Evolutionary conservation across 2,329 filamentous ascomycete genomes (phyloP).

Genomic region (Fusarium udum): DNA sequence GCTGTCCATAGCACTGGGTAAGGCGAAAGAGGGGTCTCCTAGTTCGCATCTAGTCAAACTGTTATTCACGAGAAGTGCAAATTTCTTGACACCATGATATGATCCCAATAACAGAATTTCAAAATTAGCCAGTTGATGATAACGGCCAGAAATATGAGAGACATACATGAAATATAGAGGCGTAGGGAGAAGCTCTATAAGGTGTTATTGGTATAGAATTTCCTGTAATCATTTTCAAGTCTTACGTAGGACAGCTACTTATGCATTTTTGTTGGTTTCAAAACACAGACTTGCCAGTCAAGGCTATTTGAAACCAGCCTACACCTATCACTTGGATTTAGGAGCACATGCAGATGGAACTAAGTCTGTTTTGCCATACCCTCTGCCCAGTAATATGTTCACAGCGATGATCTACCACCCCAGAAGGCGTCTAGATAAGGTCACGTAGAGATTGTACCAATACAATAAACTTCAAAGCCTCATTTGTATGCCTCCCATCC

Average conservation of each 20-base stretch:
- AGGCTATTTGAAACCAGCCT: not conserved
- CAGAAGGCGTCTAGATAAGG: not conserved
- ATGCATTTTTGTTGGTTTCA: not conserved
- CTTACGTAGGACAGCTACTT: not conserved
- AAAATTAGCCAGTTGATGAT: not conserved
- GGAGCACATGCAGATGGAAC: not conserved
- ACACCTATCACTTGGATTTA: not conserved
- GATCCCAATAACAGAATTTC: not conserved
- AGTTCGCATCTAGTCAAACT: not conserved
- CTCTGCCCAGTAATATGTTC: not conserved
- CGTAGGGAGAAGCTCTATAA: not conserved
- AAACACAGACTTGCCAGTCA: not conserved
- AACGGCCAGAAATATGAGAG: not conserved
- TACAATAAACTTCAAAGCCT: not conserved
- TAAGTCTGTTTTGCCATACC: not conserved
- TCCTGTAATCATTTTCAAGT: not conserved
- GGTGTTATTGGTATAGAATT: not conserved
- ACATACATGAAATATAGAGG: not conserved
- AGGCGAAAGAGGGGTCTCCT: not conserved
- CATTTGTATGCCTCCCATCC: not conserved
- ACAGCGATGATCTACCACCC: not conserved
- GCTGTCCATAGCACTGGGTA: not conserved
- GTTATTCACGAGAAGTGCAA: no score
- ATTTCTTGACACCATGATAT: not conserved
- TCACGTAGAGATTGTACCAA: not conserved